These are phyloP conservation scores for Clonostachys chloroleuca DNA, from an alignment of 2,329 filamentous ascomycete species.

Conservation along the genomic window DNA sequence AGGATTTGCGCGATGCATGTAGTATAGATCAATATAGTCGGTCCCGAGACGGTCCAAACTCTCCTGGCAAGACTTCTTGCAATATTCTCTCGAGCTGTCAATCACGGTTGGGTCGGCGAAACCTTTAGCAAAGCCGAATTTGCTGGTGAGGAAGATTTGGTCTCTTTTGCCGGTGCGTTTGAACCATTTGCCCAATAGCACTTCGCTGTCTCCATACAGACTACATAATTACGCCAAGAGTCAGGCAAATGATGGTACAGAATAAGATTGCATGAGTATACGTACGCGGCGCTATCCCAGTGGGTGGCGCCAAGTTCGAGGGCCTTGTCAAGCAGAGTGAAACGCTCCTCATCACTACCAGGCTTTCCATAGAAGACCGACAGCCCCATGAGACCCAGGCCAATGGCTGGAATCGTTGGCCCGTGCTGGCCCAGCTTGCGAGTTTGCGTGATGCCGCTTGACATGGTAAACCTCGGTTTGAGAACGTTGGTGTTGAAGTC, in stretches of 20 bases:
- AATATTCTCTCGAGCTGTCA: constrained; percentile 13
- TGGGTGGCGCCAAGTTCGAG: constrained; percentile 38
- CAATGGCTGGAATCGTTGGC: constrained; percentile 39
- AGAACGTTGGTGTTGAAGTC: too few relatives aligned
- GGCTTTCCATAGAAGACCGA: constrained; percentile 10
- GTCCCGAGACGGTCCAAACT: constrained; percentile 38
- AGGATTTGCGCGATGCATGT: too few relatives aligned
- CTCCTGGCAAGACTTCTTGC: constrained; percentile 10
- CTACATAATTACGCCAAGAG: constrained; percentile 1
- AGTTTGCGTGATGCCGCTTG: too few relatives aligned
- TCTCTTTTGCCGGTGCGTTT: constrained; percentile 32
- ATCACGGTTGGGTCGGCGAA: background rate
- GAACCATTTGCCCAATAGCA: constrained; percentile 42
- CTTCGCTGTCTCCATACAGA: constrained; percentile 39
- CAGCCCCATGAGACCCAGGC: constrained; percentile 48
- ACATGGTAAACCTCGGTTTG: too few relatives aligned
- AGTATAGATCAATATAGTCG: constrained; percentile 5
- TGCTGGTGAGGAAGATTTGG: constrained; percentile 39
- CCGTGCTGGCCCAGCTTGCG: constrained; percentile 41
- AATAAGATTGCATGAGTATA: background rate
- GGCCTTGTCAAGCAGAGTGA: constrained; percentile 40
- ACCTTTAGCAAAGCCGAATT: constrained; percentile 11
- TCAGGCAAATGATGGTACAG: background rate
- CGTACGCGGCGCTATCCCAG: constrained; percentile 39
- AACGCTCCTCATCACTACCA: constrained; percentile 37